Evolutionary conservation across 352 stramenopile species (phyloP).

Genomic region (Globisporangium camurandrum): DNA sequence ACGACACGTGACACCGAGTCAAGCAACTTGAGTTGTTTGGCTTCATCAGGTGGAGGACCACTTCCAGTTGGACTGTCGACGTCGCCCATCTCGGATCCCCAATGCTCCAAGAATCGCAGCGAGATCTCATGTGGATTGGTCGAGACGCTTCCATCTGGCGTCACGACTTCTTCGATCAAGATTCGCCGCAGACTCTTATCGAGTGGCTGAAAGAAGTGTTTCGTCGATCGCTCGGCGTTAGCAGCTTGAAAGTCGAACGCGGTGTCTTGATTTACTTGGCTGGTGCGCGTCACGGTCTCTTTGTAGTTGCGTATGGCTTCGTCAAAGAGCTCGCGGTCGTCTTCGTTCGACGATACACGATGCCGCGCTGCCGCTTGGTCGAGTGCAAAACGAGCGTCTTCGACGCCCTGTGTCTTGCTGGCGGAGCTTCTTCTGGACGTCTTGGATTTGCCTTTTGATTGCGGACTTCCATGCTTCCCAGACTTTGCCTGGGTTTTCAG

Average conservation of each 20-base stretch:
- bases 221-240: constrained; percentile 4
- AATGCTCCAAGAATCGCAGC: constrained; percentile 9
- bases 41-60: too few relatives aligned
- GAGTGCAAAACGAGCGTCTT: neutral
- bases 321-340: neutral
- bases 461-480: constrained; percentile 6
- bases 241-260: constrained; percentile 9
- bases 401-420: constrained; percentile 3
- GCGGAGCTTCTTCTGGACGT: constrained; percentile 2
- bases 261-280: constrained; percentile 12
- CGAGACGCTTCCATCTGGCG: constrained; percentile 8
- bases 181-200: constrained; percentile 5
- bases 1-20: too few relatives aligned
- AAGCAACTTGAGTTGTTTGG: too few relatives aligned
- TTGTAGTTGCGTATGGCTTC: constrained; percentile 6
- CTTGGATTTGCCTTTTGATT: neutral
- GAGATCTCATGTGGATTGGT: constrained; percentile 8
- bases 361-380: constrained; percentile 1
- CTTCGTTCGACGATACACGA: neutral
- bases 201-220: constrained; percentile 9
- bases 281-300: constrained; percentile 6
- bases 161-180: constrained; percentile 8
- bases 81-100: constrained; percentile 10
- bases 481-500: neutral
- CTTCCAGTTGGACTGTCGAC: too few relatives aligned